Conservation (phyloP, 495 filamentous ascomycete species). For the Tuber aestivum region DNA sequence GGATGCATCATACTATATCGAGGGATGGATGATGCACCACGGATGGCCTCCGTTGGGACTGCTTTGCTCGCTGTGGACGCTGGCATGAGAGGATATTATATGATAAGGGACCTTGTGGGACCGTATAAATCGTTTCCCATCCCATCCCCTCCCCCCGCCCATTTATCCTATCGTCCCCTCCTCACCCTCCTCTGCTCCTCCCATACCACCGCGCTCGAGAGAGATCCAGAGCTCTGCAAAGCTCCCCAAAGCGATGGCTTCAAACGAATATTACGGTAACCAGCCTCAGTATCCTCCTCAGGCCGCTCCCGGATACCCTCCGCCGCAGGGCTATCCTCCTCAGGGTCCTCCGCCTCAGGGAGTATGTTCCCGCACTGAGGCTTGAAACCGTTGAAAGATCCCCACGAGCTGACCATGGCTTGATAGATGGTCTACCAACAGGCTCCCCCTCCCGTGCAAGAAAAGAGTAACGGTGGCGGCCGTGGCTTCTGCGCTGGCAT, state of each 20-base stretch:
- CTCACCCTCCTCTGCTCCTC: background rate
- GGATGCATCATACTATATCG: background rate
- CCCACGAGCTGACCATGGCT: background rate
- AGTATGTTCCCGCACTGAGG: conserved; percentile 9
- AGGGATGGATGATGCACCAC: background rate
- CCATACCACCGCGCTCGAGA: background rate
- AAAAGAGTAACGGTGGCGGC: conserved; percentile 10
- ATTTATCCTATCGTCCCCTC: background rate
- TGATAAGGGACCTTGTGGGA: background rate
- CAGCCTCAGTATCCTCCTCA: conserved; percentile 31
- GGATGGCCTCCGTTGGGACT: no score
- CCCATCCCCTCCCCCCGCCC: background rate
- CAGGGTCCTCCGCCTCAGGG: conserved; percentile 17
- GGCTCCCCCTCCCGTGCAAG: conserved; percentile 20
- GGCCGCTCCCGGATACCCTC: conserved; percentile 12
- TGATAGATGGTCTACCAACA: conserved; percentile 37
- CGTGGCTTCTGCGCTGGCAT: conserved; percentile 30
- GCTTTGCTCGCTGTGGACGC: no score
- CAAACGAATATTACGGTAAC: conserved; percentile 30
- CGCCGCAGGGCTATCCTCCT: conserved; percentile 17
- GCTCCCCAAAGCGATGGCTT: conserved; percentile 12
- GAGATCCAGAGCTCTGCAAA: background rate
- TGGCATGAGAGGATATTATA: no score
- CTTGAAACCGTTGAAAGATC: background rate
- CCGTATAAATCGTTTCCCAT: conserved; percentile 19